Conservation (phyloP, 129 eudicot species). For the Ambrosia artemisiifolia region DNA sequence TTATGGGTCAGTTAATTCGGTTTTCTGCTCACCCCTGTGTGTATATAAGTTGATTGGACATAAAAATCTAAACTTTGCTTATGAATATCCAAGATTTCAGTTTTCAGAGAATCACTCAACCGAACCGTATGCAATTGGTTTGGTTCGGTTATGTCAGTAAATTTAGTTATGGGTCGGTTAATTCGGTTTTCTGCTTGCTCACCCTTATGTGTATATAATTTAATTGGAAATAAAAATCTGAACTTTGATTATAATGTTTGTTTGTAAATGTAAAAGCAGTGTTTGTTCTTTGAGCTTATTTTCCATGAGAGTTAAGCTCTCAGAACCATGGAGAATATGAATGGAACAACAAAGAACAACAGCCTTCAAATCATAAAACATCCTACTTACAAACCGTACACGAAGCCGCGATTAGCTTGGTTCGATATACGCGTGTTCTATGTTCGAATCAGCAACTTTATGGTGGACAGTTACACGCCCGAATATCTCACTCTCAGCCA, state of each 20-base stretch:
- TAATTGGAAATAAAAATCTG: not conserved
- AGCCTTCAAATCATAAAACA: slow-evolving; percentile 55
- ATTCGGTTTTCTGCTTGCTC: no score
- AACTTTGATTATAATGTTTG: not conserved
- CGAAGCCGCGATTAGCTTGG: slow-evolving; percentile 53
- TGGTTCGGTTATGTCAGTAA: no score
- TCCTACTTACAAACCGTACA: slow-evolving; percentile 39
- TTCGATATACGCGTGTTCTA: slow-evolving; percentile 74
- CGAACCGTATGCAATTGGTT: no score
- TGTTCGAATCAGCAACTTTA: slow-evolving; percentile 63
- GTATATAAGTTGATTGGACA: not conserved
- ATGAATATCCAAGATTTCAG: not conserved
- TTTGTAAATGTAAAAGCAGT: slow-evolving; percentile 18
- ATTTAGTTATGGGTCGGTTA: no score
- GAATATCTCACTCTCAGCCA: slow-evolving; percentile 64
- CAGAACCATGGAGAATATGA: slow-evolving; percentile 22
- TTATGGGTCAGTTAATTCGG: no score
- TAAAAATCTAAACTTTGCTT: not conserved
- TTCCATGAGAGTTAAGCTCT: slow-evolving; percentile 35
- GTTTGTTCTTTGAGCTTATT: slow-evolving; percentile 10
- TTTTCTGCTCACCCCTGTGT: not conserved
- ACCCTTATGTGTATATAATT: not conserved
- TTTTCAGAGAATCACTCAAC: no score
- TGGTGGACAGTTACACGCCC: slow-evolving; percentile 63
- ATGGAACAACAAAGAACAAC: slow-evolving; percentile 34